Evolutionary conservation across 257 asterid genomes (phyloP), one percentile per base, ranked within the genome.

Genomic region (Nicotiana otophora): DNA sequence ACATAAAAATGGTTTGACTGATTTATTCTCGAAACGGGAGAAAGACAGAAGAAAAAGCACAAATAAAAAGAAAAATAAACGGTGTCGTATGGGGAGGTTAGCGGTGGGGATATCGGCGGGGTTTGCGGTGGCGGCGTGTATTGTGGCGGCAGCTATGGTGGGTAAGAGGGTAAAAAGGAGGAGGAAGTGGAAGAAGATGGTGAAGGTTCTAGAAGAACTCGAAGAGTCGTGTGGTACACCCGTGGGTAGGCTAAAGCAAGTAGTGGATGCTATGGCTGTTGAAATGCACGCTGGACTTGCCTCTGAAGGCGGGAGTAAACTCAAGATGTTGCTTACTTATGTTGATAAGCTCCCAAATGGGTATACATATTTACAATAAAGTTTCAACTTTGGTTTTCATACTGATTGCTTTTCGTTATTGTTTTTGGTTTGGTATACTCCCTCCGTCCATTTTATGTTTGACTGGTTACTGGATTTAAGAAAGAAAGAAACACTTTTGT

Each of bases 231-330:
- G 97, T 83, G 94, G 89, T 34, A 94, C 97, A 12, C 90, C 97
- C 5, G 90, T 91, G 23, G 92, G 87, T 83, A 89, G 94, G 85
- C 87, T 94, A 76, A 88, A 95, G 53, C 96, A 94, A 84, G 97
- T 93, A 17, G 98, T 93, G 17, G 98, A 93, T 82, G 98, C 97
- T 64, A 91, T 95, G 98, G 97, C 95, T 39, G 95, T 95, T 70
- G 98, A 93, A 92, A 95, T 95, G 98, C 97, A 93, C 90, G 98
- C 98, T 16, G 98, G 98, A 4, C 89, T 95, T 39, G 98, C 97
- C 30, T 93, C 98, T 10, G 98, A 93, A 85, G 98, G 97, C 60
- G 98, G 98, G 51, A 91, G 96, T 30, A 95, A 95, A 89, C 98
- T 95, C 63, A 95, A 91, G 88, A 95, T 95, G 98, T 89, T 95